phyloP scores from a whole-genome alignment of 2,329 filamentous ascomycete genomes.

The Neopestalotiopsis sp. region DNA sequence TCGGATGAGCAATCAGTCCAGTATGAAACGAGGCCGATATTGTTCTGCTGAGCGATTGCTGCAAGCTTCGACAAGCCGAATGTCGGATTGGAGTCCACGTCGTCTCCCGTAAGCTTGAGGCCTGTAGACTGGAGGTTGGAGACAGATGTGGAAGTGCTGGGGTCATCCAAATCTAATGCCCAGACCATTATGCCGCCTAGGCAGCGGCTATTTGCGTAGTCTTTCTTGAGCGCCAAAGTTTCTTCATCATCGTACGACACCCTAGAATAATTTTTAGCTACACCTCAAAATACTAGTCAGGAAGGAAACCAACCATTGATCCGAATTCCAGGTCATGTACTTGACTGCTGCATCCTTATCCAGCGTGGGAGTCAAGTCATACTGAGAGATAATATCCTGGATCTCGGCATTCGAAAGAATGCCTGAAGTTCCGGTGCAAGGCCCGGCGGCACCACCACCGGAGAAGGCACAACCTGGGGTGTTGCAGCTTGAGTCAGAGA shows the following conservation, averaged over 20 bases:
- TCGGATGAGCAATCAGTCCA: no score
- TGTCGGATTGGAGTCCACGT: no score
- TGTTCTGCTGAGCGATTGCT: no score
- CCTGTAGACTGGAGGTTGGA: no score
- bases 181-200: conserved; percentile 10
- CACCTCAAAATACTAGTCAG: no score
- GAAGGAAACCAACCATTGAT: conserved; percentile 31
- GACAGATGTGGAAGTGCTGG: neutral
- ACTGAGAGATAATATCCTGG: conserved; percentile 23
- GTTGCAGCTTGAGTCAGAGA: conserved; percentile 23
- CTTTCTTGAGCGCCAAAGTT: conserved; percentile 38
- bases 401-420: conserved; percentile 33
- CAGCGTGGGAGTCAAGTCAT: neutral
- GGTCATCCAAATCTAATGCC: neutral
- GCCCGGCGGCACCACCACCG: conserved; percentile 23
- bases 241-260: conserved; percentile 39
- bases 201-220: conserved; percentile 32
- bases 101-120: no score
- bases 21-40: no score
- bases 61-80: no score
- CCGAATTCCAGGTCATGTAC: conserved; percentile 27
- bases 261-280: no score
- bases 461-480: conserved; percentile 31
- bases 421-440: conserved; percentile 28
- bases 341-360: conserved; percentile 35